Conservation (phyloP, 345 rosid species). For the Brassica incana region DNA sequence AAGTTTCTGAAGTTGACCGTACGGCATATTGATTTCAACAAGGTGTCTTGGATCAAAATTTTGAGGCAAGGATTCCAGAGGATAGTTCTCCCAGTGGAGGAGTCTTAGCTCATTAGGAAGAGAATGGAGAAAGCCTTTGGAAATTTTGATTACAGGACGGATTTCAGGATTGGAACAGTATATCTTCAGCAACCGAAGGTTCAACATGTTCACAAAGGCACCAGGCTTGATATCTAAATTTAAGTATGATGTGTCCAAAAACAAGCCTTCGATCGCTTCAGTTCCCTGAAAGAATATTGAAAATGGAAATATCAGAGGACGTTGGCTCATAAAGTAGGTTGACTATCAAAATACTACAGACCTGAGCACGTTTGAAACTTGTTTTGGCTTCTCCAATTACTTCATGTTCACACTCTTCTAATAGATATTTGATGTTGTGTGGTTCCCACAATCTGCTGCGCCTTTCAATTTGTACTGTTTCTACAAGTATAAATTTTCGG, state of each 20-base stretch:
- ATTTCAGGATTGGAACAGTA: not conserved
- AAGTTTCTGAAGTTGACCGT: slow-evolving; percentile 22
- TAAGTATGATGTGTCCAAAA: not conserved
- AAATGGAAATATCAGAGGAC: slow-evolving; percentile 3
- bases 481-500: not conserved
- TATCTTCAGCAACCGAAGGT: slow-evolving; percentile 20
- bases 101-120: slow-evolving; percentile 22
- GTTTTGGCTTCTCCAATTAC: not conserved
- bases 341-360: not conserved
- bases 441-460: slow-evolving; percentile 24
- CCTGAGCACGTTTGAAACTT: not conserved
- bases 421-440: not conserved
- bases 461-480: not conserved
- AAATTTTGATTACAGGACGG: not conserved
- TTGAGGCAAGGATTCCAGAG: slow-evolving; percentile 3
- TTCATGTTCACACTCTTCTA: slow-evolving; percentile 14
- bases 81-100: slow-evolving; percentile 34
- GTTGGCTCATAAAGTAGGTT: not conserved
- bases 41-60: slow-evolving; percentile 14
- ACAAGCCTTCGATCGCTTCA: slow-evolving; percentile 23
- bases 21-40: slow-evolving; percentile 16
- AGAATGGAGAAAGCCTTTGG: not conserved
- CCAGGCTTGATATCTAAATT: accelerated
- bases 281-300: slow-evolving; percentile 17
- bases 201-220: slow-evolving; percentile 25